phyloP scores from a whole-genome alignment of 371 early-diverging fungal species.

The Rhizopus stolonifer region DNA sequence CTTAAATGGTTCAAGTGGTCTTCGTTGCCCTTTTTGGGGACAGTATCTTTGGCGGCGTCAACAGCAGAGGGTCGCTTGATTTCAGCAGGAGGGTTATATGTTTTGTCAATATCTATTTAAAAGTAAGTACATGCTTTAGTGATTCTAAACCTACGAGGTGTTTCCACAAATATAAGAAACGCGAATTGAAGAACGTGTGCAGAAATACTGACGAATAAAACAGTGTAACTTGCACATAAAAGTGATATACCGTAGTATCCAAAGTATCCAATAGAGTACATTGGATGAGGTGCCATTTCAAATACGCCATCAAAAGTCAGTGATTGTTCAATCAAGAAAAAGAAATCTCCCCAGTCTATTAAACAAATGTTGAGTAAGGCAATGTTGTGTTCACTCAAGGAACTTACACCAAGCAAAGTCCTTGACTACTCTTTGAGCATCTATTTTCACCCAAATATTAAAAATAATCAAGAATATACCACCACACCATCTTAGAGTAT shows the following conservation, averaged over 20 bases:
- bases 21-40: neutral
- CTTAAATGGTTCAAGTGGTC: constrained; percentile 43
- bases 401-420: constrained; percentile 96
- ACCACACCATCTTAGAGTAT: constrained; percentile 71
- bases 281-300: constrained; percentile 97
- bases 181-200: constrained; percentile 89
- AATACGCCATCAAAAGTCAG: constrained; percentile 93
- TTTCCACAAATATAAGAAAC: constrained; percentile 91
- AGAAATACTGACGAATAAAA: constrained; percentile 84
- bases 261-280: constrained; percentile 96
- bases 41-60: neutral
- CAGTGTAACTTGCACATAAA: constrained; percentile 81
- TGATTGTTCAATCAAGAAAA: constrained; percentile 87
- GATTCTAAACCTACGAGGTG: constrained; percentile 68
- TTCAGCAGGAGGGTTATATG: constrained; percentile 69
- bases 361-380: no score
- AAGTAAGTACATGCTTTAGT: neutral
- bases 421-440: constrained; percentile 94
- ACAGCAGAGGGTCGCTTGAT: constrained; percentile 7
- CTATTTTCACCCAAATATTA: constrained; percentile 94
- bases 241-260: constrained; percentile 94
- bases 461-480: constrained; percentile 81
- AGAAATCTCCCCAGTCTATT: constrained; percentile 97
- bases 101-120: constrained; percentile 81
- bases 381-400: neutral